Evolutionary conservation across 1,139 yeast species (phyloP), one percentile per base, ranked within the genome.

Genomic region (Hanseniaspora gamundiae): DNA sequence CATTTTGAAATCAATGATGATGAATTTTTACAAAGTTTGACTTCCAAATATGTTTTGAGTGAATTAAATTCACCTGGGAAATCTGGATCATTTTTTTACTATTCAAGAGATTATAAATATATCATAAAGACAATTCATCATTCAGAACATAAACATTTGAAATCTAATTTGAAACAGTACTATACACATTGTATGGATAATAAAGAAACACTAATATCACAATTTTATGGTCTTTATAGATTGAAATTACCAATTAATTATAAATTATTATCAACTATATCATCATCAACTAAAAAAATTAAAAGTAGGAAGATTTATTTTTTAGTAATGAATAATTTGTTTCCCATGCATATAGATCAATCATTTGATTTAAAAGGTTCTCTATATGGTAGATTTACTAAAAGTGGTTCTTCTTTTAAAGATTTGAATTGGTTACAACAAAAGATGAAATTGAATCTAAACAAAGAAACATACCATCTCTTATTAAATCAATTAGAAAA

Each of bases 31-130:
- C 80, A 91, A 55, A 85, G 96, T 1, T 71, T 93, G 51, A 88
- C 97, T 0, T 91, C 95, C 17, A 87, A 87, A 61, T 91, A 88
- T 57, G 85, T 93, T 51, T 72, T 93, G 40, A 82, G 94, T 28
- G 97, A 91, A 63, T 69, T 88, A 51, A 95, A 93, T 19, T 86
- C 96, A 1, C 97, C 97, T 0, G 99, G 99, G 2, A 93, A 93
- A 62, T 81, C 94, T 55, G 98, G 98, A 0, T 86, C 96, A 0
- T 88, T 91, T 58, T 93, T 93, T 59, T 93, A 91, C 65, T 93
- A 83, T 61, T 86, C 96, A 11, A 71, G 95, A 51, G 98, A 93
- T 65, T 88, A 81, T 64, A 73, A 93, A 50, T 93, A 84, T 62
- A 91, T 93, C 56, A 93, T 93, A 64, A 93, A 93, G 61, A 93